phyloP scores from a whole-genome alignment of 2,329 filamentous ascomycete species.

The Penicillium sp. region DNA sequence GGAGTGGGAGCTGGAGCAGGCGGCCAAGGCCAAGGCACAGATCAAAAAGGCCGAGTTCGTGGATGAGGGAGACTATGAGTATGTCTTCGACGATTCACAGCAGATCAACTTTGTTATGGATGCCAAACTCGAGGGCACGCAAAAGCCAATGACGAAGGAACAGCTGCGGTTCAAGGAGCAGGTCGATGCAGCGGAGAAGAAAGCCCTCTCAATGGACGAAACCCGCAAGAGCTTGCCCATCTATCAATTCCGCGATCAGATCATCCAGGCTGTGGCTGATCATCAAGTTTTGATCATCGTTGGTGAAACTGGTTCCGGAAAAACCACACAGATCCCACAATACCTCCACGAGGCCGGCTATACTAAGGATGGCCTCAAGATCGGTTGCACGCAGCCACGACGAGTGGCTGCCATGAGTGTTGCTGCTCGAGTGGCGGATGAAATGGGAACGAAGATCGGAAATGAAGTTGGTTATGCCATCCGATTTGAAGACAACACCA shows the following conservation, averaged over 20 bases:
- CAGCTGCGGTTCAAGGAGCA: slow-evolving; percentile 75
- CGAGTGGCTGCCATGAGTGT: slow-evolving; percentile 97
- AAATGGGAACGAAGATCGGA: slow-evolving; percentile 85
- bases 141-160: slow-evolving; percentile 70
- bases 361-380: slow-evolving; percentile 76
- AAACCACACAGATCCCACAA: slow-evolving; percentile 92
- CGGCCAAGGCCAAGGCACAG: slow-evolving; percentile 81
- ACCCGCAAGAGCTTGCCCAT: slow-evolving; percentile 87
- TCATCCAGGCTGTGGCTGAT: slow-evolving; percentile 79
- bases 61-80: slow-evolving; percentile 82
- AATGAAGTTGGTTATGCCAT: slow-evolving; percentile 93
- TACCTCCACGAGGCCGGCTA: slow-evolving; percentile 90
- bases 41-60: slow-evolving; percentile 71
- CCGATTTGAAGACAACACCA: slow-evolving; percentile 88
- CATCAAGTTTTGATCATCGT: slow-evolving; percentile 89
- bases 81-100: slow-evolving; percentile 85
- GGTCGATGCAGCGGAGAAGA: slow-evolving; percentile 83
- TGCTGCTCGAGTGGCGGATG: slow-evolving; percentile 90
- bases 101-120: slow-evolving; percentile 83
- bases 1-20: slow-evolving; percentile 91
- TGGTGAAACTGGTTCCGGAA: slow-evolving; percentile 91
- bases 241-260: slow-evolving; percentile 79
- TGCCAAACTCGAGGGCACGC: slow-evolving; percentile 67
- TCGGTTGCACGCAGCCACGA: slow-evolving; percentile 91
- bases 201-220: slow-evolving; percentile 83